phyloP scores from a whole-genome alignment of 2,329 filamentous ascomycete species.

The Lecanosticta acicola region DNA sequence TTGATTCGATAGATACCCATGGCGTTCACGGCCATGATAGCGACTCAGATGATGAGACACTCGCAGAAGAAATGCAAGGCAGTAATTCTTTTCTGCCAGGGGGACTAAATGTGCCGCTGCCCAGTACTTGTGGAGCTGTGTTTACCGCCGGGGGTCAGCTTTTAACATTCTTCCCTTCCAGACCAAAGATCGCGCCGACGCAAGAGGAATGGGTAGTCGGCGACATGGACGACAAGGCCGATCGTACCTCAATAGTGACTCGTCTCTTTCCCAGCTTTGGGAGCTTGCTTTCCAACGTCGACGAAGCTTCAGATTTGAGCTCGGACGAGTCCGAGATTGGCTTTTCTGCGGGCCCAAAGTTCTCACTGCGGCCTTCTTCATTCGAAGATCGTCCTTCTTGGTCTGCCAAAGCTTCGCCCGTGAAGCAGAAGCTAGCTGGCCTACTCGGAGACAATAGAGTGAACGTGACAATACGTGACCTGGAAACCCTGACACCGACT shows the following conservation, averaged over 20 bases:
- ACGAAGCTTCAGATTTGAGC: constrained; percentile 1
- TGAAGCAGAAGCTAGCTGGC: constrained; percentile 13
- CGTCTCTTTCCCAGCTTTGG: constrained; percentile 29
- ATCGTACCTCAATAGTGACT: constrained; percentile 52
- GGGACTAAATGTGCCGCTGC: constrained; percentile 59
- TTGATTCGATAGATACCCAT: constrained; percentile 38
- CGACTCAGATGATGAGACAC: constrained; percentile 63
- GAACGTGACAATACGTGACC: constrained; percentile 65
- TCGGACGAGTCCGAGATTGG: constrained; percentile 11
- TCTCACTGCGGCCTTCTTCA: constrained; percentile 46
- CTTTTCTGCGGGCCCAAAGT: constrained; percentile 30
- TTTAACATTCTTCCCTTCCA: constrained; percentile 53
- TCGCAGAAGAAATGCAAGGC: constrained; percentile 34
- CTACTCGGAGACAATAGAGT: constrained; percentile 52
- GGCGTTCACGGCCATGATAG: constrained; percentile 25
- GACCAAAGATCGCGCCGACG: constrained; percentile 35
- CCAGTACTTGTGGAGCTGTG: constrained; percentile 52
- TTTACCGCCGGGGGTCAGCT: constrained; percentile 55
- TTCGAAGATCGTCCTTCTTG: constrained; percentile 35
- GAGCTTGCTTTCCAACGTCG: constrained; percentile 15
- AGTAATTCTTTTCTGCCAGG: constrained; percentile 52
- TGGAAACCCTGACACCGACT: constrained; percentile 68
- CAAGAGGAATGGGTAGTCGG: constrained; percentile 9
- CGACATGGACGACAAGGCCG: constrained; percentile 54
- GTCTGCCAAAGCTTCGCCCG: constrained; percentile 30